phyloP scores from a whole-genome alignment of 1,284 basidiomycete species.

The Rhodofomes roseus region DNA sequence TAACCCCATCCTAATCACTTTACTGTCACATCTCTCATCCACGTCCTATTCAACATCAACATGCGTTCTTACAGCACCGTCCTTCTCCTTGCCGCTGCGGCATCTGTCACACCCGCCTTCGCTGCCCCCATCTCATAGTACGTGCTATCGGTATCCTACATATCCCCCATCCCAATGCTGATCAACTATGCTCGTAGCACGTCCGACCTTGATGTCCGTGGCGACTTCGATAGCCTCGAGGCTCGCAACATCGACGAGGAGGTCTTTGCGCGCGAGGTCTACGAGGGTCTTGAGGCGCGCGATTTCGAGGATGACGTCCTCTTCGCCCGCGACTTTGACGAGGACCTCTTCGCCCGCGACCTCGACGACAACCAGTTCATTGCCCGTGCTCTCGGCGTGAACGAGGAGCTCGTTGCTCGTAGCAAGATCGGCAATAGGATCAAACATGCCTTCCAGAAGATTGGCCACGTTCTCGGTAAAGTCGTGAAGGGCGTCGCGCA shows the following conservation, averaged over 20 bases:
- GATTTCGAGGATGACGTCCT: conserved; percentile 1
- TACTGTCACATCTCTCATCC: not conserved
- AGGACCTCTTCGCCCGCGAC: not conserved
- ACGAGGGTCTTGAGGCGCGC: not conserved
- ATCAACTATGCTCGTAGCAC: not conserved
- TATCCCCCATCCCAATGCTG: not conserved
- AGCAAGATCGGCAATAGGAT: not conserved
- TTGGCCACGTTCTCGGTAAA: not conserved
- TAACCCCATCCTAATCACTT: not conserved
- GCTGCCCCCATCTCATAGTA: not conserved
- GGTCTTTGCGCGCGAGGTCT: not conserved
- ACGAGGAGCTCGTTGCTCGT: not conserved
- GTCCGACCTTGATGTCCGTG: not conserved
- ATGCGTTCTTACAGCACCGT: conserved; percentile 2
- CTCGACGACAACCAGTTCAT: not conserved
- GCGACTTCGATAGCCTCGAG: not conserved
- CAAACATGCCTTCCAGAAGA: not conserved
- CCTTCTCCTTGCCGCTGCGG: not conserved
- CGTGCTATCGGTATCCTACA: not conserved
- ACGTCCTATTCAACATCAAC: not conserved
- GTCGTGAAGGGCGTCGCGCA: no score
- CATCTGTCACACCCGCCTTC: not conserved
- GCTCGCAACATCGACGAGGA: conserved; percentile 2
- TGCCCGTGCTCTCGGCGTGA: not conserved
- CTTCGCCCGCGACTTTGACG: not conserved